These are phyloP conservation scores for Aphanocladium album DNA, from an alignment of 2,329 filamentous ascomycete genomes.

Conservation along the genomic window DNA sequence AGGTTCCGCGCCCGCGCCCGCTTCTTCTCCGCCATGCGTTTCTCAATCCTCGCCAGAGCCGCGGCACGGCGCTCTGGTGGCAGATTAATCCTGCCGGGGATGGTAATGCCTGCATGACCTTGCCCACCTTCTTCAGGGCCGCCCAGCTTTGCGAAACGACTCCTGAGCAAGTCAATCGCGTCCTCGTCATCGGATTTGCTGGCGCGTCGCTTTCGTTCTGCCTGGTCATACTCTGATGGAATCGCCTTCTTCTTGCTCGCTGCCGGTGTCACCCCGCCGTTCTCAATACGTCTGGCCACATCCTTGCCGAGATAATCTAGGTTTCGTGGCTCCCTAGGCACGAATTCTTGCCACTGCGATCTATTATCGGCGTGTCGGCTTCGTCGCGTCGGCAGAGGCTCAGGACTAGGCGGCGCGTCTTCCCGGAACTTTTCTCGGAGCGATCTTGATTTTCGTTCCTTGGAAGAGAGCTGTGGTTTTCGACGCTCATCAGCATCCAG, in stretches of 20 bases:
- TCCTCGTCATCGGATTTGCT: slow-evolving; percentile 20
- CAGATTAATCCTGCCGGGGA: slow-evolving; percentile 38
- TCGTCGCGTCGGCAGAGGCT: not conserved
- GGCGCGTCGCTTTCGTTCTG: not conserved
- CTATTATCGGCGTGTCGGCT: slow-evolving; percentile 19
- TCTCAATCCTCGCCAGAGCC: slow-evolving; percentile 50
- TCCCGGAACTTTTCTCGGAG: slow-evolving; percentile 32
- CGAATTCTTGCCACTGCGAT: slow-evolving; percentile 37
- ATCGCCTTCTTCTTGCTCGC: slow-evolving; percentile 13
- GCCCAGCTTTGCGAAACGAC: slow-evolving; percentile 42
- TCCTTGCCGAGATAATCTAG: slow-evolving; percentile 32
- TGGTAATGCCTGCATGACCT: slow-evolving; percentile 29
- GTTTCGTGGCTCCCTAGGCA: slow-evolving; percentile 37
- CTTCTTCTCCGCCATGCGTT: slow-evolving; percentile 48
- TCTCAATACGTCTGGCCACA: slow-evolving; percentile 25
- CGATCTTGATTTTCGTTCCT: slow-evolving; percentile 15
- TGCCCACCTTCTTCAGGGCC: slow-evolving; percentile 31
- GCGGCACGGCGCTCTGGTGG: slow-evolving; percentile 49
- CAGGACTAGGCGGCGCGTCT: slow-evolving; percentile 16
- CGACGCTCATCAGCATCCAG: slow-evolving; percentile 20
- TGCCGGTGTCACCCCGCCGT: slow-evolving; percentile 20
- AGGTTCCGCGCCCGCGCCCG: slow-evolving; percentile 27
- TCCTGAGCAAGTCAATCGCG: slow-evolving; percentile 40
- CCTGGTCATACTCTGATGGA: not conserved
- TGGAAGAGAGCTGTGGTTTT: not conserved